These are phyloP conservation scores for Cutaneotrichosporon mucoides DNA, from an alignment of 1,284 basidiomycete species.

Conservation along the genomic window DNA sequence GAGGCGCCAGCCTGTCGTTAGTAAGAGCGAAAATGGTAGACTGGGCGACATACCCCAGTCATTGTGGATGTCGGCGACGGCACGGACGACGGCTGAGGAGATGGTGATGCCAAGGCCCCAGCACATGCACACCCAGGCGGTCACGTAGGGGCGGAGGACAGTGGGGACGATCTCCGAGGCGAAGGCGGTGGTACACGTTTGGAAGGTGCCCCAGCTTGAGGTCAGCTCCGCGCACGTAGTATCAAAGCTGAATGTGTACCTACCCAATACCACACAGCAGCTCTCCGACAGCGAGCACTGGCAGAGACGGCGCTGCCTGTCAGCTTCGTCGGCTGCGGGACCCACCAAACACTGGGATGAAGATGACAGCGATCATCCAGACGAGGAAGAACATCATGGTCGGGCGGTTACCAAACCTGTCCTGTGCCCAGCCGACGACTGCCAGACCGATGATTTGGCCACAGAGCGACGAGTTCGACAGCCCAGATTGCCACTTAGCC, in stretches of 20 bases:
- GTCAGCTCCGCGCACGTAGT: too few species aligned
- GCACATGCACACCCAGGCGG: slow-evolving; percentile 53
- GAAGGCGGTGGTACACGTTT: slow-evolving; percentile 52
- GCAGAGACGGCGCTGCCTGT: slow-evolving; percentile 11
- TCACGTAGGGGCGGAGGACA: slow-evolving; percentile 51
- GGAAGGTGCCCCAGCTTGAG: too few species aligned
- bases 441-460: slow-evolving; percentile 32
- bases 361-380: slow-evolving; percentile 26
- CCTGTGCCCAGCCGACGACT: slow-evolving; percentile 35
- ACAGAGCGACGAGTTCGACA: slow-evolving; percentile 40
- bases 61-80: slow-evolving; percentile 29
- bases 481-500: slow-evolving; percentile 50
- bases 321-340: slow-evolving; percentile 22
- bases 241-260: not conserved
- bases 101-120: slow-evolving; percentile 52
- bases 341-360: slow-evolving; percentile 44
- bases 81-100: slow-evolving; percentile 51
- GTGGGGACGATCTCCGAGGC: slow-evolving; percentile 54
- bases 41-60: slow-evolving; percentile 33
- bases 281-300: slow-evolving; percentile 16
- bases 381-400: slow-evolving; percentile 45
- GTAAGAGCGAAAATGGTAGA: not conserved
- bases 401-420: slow-evolving; percentile 43
- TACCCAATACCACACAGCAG: slow-evolving; percentile 19
- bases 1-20: slow-evolving; percentile 18